Percentiles rank a stretch among this genome's conserved stretches.
These are phyloP conservation scores for Maudiozyma serrabonitensis DNA, from an alignment of 805 yeast genomes.

Conservation along the genomic window DNA sequence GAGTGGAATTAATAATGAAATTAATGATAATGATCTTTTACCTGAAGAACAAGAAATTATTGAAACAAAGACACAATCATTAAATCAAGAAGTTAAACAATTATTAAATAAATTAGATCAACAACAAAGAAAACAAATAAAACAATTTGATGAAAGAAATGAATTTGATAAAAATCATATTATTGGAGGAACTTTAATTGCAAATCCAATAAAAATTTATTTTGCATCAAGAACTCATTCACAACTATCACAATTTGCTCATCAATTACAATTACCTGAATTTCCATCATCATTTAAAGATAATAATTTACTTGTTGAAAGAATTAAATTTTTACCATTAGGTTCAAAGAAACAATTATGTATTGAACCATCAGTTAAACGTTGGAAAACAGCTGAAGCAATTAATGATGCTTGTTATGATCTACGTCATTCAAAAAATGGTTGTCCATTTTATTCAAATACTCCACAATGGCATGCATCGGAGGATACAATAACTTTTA, in stretches of 20 bases:
- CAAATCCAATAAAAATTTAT: slow-evolving; percentile 40
- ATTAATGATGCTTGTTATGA: slow-evolving; percentile 80
- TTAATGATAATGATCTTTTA: background rate
- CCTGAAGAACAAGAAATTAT: background rate
- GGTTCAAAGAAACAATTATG: slow-evolving; percentile 85
- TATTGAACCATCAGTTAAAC: slow-evolving; percentile 52
- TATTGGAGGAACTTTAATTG: background rate
- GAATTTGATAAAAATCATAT: background rate
- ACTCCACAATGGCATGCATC: slow-evolving; percentile 37
- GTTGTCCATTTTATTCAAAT: slow-evolving; percentile 19
- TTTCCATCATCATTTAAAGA: slow-evolving; percentile 51
- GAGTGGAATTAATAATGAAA: background rate
- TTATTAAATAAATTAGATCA: background rate
- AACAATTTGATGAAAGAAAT: background rate
- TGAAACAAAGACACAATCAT: background rate
- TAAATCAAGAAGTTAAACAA: background rate
- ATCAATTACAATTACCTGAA: slow-evolving; percentile 52
- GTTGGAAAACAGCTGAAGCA: slow-evolving; percentile 37
- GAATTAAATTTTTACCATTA: slow-evolving; percentile 57
- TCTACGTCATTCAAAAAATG: slow-evolving; percentile 38
- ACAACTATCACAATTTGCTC: slow-evolving; percentile 70
- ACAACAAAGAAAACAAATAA: background rate
- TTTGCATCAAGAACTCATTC: slow-evolving; percentile 88
- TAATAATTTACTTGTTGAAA: slow-evolving; percentile 32
- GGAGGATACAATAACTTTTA: slow-evolving; percentile 33